phyloP scores from a whole-genome alignment of 192 early-diverging fungal genomes.

The Gonapodya prolifera region DNA sequence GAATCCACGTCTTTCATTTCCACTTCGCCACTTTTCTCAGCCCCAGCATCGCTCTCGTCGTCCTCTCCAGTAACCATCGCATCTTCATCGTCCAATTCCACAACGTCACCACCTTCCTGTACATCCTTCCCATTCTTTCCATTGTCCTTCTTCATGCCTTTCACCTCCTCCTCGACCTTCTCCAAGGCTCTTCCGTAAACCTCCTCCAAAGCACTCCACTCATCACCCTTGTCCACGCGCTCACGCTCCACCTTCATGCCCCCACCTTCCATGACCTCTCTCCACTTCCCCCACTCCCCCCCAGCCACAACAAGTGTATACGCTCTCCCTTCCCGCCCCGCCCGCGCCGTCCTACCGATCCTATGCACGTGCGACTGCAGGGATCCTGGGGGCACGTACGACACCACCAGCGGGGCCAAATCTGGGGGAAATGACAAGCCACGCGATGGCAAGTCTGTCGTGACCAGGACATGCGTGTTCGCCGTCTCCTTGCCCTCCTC shows the following conservation, averaged over 20 bases:
- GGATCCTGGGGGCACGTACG: neutral
- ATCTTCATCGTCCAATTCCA: neutral
- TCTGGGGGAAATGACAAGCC: neutral
- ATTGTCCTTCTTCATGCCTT: neutral
- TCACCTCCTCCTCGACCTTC: neutral
- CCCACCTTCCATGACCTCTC: neutral
- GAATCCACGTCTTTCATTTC: neutral
- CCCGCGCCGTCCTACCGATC: slow-evolving; percentile 78
- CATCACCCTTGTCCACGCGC: neutral
- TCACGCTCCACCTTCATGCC: neutral
- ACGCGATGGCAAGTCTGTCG: neutral
- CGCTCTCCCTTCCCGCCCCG: slow-evolving; percentile 62
- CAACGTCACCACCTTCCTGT: neutral
- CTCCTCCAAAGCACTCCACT: neutral
- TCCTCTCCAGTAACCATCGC: neutral
- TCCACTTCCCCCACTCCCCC: neutral
- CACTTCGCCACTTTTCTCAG: neutral
- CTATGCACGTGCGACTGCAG: slow-evolving; percentile 56
- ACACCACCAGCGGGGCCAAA: neutral
- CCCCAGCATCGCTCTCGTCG: neutral
- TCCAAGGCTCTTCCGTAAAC: neutral
- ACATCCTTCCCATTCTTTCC: neutral
- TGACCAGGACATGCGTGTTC: neutral
- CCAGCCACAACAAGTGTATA: slow-evolving; percentile 49
- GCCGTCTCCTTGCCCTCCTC: neutral